Base-by-base conservation (phyloP, 192 early-diverging fungal species). In the Podila verticillata region DNA sequence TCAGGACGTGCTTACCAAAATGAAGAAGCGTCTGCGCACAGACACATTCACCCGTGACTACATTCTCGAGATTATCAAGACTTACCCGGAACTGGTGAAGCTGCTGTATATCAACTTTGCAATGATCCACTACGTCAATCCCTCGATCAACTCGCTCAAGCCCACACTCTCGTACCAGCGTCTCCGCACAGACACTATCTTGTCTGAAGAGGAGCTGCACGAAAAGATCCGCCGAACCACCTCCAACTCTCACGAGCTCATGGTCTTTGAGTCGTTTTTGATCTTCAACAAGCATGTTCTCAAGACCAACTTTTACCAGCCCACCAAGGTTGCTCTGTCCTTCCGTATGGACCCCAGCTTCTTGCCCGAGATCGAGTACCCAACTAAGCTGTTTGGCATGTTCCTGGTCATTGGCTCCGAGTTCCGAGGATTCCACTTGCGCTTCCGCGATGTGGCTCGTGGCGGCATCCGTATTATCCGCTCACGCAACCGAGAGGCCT, bases 251-350 rank as follows among this genome's bases (percentile, higher is more conserved):
- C 95, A 99, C 86, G 97, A 99, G 83, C 88, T 92, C 29, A 96
- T 96, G 90, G 96, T 95, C 66, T 92, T 99, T 84, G 94, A 98
- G 83, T 91, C 96, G 3, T 93, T 97, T 85, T 80, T 99, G n/a
- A 93, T 93, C 61, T 98, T 99, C 87, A 99, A 99, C 91, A 88
- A 93, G 85, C 95, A 97, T 81, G 94, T 98, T 31, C 90, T 98
- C 75, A 99, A 99, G 90, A 99, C 97, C 84, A 99, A 99, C 89
- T 98, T 99, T 81, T 99, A 98, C 87, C 96, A 99, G 85, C 93
- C 96, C 28, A 98, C 97, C 81, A 99, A 99, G 91, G 97, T 99
- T 15, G 97, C 97, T 4, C 90, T 99, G 35, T 96, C 96, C 31
- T 99, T 99, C 93, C 93, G 97, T 68, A 88, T 99, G 88, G 94